phyloP scores from a whole-genome alignment of 139 green algal species.

The Coccomyxa sp. region DNA sequence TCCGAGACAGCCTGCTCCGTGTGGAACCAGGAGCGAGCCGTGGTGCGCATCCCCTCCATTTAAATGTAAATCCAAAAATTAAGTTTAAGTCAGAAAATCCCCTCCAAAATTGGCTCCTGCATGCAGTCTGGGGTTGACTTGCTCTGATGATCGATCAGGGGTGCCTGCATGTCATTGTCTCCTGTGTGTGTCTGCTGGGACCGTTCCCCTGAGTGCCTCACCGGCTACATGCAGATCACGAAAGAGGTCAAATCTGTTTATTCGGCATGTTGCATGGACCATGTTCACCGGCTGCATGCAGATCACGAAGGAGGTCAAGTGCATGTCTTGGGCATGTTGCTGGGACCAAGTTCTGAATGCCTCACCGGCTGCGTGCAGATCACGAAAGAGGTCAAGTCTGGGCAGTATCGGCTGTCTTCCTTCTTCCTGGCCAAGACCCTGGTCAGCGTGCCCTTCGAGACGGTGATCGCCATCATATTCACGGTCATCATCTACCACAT shows the following conservation, averaged over 20 bases:
- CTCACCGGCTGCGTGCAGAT: background rate
- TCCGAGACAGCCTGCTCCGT: slow-evolving; percentile 29
- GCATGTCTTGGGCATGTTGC: background rate
- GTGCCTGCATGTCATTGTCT: too few relatives aligned
- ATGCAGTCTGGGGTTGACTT: too few relatives aligned
- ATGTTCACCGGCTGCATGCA: background rate
- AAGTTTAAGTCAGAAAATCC: too few relatives aligned
- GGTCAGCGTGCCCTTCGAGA: slow-evolving; percentile 27
- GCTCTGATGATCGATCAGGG: too few relatives aligned
- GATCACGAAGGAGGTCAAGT: too few relatives aligned
- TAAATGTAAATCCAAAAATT: too few relatives aligned
- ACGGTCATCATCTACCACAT: slow-evolving; percentile 36
- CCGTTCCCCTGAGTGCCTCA: background rate
- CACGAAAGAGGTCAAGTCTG: slow-evolving; percentile 4
- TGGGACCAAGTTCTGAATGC: too few relatives aligned
- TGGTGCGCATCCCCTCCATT: slow-evolving; percentile 13
- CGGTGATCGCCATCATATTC: slow-evolving; percentile 11
- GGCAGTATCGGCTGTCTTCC: slow-evolving; percentile 13
- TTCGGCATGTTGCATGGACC: background rate
- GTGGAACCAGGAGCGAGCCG: slow-evolving; percentile 29
- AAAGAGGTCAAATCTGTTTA: slow-evolving; percentile 4
- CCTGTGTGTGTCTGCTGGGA: background rate
- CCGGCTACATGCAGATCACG: background rate
- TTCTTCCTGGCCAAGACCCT: slow-evolving; percentile 38
- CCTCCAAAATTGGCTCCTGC: too few relatives aligned